Conservation (phyloP, 2,329 filamentous ascomycete species). For the Apiospora phragmitis region DNA sequence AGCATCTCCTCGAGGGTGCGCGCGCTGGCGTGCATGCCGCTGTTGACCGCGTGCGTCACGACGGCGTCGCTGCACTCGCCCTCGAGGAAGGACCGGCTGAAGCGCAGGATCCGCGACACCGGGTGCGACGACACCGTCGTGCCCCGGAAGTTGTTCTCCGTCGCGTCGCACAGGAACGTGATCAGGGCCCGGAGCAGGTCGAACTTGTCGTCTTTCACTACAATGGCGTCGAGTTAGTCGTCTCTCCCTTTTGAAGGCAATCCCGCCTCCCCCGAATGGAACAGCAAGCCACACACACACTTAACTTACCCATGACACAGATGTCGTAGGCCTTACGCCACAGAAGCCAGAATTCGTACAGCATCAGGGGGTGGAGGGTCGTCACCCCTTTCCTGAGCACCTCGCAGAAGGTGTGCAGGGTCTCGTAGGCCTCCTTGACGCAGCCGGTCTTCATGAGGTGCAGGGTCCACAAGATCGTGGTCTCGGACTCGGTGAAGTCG, state of each 20-base stretch:
- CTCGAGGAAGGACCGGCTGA: background rate
- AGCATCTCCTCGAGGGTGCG: conserved; percentile 1
- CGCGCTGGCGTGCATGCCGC: background rate
- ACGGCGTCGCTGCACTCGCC: conserved; percentile 2
- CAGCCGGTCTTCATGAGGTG: background rate
- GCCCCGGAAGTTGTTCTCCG: background rate
- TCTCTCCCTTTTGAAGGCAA: too few relatives aligned
- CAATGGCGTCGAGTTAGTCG: background rate
- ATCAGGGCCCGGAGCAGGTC: background rate
- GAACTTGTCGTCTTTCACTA: background rate
- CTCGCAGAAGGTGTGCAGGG: background rate
- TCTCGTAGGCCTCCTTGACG: background rate
- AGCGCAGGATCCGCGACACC: background rate
- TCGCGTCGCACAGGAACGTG: background rate
- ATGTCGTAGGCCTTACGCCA: conserved; percentile 1
- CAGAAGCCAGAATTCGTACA: background rate
- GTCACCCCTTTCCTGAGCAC: background rate
- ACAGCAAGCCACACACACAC: too few relatives aligned
- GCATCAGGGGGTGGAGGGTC: background rate
- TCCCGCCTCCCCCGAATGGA: background rate
- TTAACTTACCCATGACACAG: background rate
- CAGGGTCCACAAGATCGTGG: background rate
- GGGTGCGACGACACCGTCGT: background rate
- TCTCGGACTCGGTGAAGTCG: background rate
- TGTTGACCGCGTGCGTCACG: background rate